A percentile compares a stretch with the other conserved stretches of the same genome.
Evolutionary conservation across 345 rosid genomes (phyloP).

Genomic region (Populus simonii): DNA sequence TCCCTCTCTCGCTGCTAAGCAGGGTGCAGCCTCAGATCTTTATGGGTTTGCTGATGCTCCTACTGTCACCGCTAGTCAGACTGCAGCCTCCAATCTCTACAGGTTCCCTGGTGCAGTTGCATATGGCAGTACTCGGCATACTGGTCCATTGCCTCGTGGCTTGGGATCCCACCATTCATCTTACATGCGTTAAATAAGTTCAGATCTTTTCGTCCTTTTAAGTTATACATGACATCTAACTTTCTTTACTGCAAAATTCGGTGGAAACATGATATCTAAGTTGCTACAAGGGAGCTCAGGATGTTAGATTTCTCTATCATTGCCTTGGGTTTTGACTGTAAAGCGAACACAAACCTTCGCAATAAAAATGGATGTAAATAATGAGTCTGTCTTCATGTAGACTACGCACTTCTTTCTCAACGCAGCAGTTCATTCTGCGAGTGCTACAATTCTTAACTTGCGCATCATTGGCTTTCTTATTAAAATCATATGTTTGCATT

Average conservation of each 20-base stretch:
- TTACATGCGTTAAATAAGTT: constrained; percentile 5
- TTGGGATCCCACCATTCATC: not conserved
- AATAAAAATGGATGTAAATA: no score
- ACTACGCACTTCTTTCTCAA: no score
- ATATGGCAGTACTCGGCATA: constrained; percentile 3
- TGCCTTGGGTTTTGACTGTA: not conserved
- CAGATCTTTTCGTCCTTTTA: not conserved
- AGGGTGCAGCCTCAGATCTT: not conserved
- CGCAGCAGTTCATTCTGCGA: no score
- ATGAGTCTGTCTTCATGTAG: no score
- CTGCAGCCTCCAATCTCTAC: no score
- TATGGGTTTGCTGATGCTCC: constrained; percentile 18
- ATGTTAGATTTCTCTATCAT: no score
- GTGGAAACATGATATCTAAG: not conserved
- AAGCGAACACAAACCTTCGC: not conserved
- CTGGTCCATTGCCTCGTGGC: constrained; percentile 2
- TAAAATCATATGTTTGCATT: no score
- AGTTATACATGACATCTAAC: no score
- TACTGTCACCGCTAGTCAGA: no score
- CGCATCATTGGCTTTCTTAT: no score
- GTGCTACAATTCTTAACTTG: no score
- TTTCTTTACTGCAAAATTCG: not conserved
- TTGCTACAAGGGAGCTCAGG: no score
- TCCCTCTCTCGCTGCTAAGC: not conserved
- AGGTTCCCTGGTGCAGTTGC: not conserved